These are phyloP conservation scores for Diutina pseudorugosa DNA, from an alignment of 1,139 yeast genomes.

Conservation along the genomic window DNA sequence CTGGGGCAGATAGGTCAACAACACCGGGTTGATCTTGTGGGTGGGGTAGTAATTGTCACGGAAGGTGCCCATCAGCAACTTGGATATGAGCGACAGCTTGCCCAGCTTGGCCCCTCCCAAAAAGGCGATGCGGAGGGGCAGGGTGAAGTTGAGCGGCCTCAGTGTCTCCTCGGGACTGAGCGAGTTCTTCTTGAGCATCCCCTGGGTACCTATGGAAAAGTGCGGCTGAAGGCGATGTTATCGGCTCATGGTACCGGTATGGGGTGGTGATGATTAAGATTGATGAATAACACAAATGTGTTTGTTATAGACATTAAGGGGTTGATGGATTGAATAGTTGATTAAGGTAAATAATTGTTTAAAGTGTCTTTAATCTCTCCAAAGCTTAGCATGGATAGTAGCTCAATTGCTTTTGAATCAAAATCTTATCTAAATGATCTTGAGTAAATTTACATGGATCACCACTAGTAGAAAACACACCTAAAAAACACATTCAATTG, in stretches of 20 bases:
- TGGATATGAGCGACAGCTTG: slow-evolving; percentile 39
- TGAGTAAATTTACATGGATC: too few species aligned
- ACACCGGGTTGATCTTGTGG: slow-evolving; percentile 35
- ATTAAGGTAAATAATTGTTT: too few species aligned
- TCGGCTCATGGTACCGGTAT: not conserved
- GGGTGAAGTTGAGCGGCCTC: slow-evolving; percentile 1
- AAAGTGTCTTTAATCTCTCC: too few species aligned
- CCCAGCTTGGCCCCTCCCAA: slow-evolving; percentile 45
- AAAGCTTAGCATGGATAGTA: too few species aligned
- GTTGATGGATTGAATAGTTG: too few species aligned
- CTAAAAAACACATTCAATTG: too few species aligned
- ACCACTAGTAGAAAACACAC: too few species aligned
- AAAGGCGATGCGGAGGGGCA: slow-evolving; percentile 42
- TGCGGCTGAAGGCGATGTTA: not conserved
- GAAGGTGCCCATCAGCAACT: slow-evolving; percentile 34
- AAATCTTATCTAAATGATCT: too few species aligned
- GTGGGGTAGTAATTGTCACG: slow-evolving; percentile 62
- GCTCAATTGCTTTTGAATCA: too few species aligned
- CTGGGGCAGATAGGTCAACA: slow-evolving; percentile 39
- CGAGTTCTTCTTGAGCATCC: slow-evolving; percentile 1
- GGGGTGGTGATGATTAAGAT: too few species aligned
- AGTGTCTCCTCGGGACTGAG: not conserved
- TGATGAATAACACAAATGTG: too few species aligned
- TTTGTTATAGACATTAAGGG: too few species aligned
- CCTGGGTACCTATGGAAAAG: not conserved